Percentiles rank a stretch among this genome's conserved stretches.
Evolutionary conservation across 345 rosid species (phyloP).

Genomic region (Eucalyptus grandis): DNA sequence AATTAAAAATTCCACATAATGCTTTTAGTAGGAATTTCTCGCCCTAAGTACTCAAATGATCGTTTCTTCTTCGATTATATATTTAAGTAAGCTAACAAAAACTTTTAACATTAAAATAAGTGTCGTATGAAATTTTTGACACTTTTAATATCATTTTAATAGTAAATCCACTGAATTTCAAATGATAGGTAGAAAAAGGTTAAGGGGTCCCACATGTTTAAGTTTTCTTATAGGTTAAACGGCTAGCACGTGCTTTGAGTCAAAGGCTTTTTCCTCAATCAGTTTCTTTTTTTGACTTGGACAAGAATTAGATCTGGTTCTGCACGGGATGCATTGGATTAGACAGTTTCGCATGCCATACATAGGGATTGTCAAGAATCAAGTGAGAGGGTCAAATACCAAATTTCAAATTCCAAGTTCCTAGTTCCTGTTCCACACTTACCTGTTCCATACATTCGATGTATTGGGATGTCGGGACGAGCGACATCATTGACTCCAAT

Average conservation of each 20-base stretch:
- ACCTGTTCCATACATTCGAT: background rate
- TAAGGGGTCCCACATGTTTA: background rate
- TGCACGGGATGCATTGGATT: background rate
- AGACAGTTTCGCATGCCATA: background rate
- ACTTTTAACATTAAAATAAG: fast-evolving
- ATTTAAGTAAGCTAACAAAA: too few species aligned
- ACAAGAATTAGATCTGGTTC: background rate
- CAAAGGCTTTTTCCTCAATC: background rate
- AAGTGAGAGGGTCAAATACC: background rate
- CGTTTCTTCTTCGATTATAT: fast-evolving
- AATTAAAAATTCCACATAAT: too few species aligned
- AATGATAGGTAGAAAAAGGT: background rate
- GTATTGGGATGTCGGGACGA: background rate
- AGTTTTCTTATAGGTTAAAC: background rate
- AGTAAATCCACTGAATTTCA: background rate
- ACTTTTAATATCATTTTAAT: too few species aligned
- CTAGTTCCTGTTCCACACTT: background rate
- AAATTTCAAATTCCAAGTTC: background rate
- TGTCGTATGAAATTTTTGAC: too few species aligned
- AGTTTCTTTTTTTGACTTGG: background rate
- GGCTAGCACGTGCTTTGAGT: background rate
- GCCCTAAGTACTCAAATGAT: too few species aligned
- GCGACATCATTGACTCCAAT: background rate
- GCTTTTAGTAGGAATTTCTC: too few species aligned
- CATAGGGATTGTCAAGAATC: background rate